Evolutionary conservation across 2,329 filamentous ascomycete species (phyloP).

Genomic region (Colletotrichum brevisporum): DNA sequence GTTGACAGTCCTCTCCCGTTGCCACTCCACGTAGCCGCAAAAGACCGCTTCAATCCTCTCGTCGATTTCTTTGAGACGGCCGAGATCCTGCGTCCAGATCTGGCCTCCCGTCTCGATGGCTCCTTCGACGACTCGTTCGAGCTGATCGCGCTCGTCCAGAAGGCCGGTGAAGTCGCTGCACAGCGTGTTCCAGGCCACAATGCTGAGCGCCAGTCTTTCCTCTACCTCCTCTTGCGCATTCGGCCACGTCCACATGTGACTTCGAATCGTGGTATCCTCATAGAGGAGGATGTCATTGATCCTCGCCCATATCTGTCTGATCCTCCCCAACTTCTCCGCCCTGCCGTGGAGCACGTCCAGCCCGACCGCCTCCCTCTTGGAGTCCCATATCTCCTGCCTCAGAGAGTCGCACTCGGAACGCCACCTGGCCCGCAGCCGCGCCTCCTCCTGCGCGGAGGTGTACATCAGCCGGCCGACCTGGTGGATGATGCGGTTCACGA

Average conservation of each 20-base stretch:
- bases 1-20: background rate
- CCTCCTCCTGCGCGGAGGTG: slow-evolving; percentile 33
- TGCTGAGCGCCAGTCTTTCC: background rate
- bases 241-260: background rate
- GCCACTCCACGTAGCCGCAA: too few species aligned
- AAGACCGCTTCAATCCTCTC: too few species aligned
- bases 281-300: background rate
- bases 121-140: background rate
- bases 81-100: too few species aligned
- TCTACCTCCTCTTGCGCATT: background rate
- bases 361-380: background rate
- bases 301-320: slow-evolving; percentile 10
- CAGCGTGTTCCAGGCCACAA: background rate
- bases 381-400: background rate
- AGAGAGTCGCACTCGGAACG: slow-evolving; percentile 8
- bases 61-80: too few species aligned
- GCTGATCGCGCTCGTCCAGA: slow-evolving; percentile 1
- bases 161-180: background rate
- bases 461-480: slow-evolving; percentile 31
- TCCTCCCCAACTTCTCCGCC: background rate
- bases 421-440: slow-evolving; percentile 25
- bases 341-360: background rate
- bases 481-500: slow-evolving; percentile 37
- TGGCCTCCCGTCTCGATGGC: background rate
- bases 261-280: background rate